Evolutionary conservation across 225 moss, liverwort and hornwort genomes (phyloP), one percentile per base, ranked within the genome.

Genomic region (Straminergon stramineum): DNA sequence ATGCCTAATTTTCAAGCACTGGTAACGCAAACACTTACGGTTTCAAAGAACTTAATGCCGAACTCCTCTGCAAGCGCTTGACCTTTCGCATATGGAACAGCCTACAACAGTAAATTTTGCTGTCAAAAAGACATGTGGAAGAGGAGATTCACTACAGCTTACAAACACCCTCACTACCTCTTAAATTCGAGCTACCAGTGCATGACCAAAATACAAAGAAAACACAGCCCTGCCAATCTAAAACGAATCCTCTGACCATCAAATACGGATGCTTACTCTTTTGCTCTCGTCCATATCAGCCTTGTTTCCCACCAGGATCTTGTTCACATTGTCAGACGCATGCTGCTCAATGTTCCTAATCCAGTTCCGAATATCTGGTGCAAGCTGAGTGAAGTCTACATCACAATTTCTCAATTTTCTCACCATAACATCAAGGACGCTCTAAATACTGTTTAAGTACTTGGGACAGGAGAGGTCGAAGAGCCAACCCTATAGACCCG

Each of bases 261-360:
- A 82, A 82, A 85, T 52, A 85, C 51, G 66, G 74, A 79, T 80
- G 45, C 87, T 86, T 97, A 97, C 97, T 94, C 97, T 93, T 92
- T 96, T 97, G 92, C 97, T 97, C 91, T 96, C 96, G 88, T 97
- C 97, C 97, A 97, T 97, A 88, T 97, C 97, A 70, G 97, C 97
- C 95, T 97, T 97, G 96, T 97, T 97, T 91, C 97, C 97, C 76
- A 97, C 97, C 90, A 97, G 87, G 80, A 97, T 97, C 92, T 97
- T 97, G 87, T 95, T 97, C 83, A 97, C 97, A 84, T 97, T 97
- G 93, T 91, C 89, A 30, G 86, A 86, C 28, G 86, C 86, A 77
- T 86, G 86, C 86, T 86, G 86, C 77, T 86, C 86, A 64, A 86
- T 86, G 53, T 86, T 86, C 64, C 76, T 96, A 80, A 92, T 90